Base-by-base conservation (phyloP, 2,329 filamentous ascomycete species). In the Stagonosporopsis rhizophila region DNA sequence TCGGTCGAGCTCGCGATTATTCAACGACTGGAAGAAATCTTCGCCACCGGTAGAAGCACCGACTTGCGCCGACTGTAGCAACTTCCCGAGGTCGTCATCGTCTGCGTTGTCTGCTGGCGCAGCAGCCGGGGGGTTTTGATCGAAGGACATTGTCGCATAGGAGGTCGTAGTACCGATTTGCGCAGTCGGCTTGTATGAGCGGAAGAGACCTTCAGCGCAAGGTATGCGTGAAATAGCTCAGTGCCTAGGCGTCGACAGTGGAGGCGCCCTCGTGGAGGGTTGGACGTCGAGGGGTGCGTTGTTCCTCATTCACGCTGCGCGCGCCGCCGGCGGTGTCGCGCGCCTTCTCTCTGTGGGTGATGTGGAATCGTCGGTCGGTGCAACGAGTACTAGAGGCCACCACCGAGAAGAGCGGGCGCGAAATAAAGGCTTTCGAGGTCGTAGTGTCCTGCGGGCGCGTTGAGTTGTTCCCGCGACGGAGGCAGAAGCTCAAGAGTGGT, bases 1-100 rank as follows among this genome's bases (percentile, higher is more conserved):
- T 48, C 74, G 65, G 48, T 81, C 80, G 48, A 83, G 74, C 49
- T 75, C 70, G 30, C 69, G 62, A 35, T 59, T 60, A 30, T 70
- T 70, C 34, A 76, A 51, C 28, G 67, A 68, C 5, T 65, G 66
- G 7, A 70, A 48, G 22, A 72, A 66, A 23, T 67, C 54, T 14
- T 59, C 62, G n/a, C 63, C 67, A 3, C 61, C 59, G 20, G 64
- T 58, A 1, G 61, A 60, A 22, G 62, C 61, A 9, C 59, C 64
- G n/a, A 58, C 58, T 17, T 66, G 60, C 34, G 64, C 61, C 25
- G 65, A 60, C 44, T 58, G 58, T 14, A 73, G 51, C 11, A 71
- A 41, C 41, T 60, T 60, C 15, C 52, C 56, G 14, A 70, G 60
- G 39, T 67, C 62, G n/a, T 71, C 70, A 15, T 68, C 67, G 20